Conservation (phyloP, 345 rosid genomes). For the Capsella bursapastoris region DNA sequence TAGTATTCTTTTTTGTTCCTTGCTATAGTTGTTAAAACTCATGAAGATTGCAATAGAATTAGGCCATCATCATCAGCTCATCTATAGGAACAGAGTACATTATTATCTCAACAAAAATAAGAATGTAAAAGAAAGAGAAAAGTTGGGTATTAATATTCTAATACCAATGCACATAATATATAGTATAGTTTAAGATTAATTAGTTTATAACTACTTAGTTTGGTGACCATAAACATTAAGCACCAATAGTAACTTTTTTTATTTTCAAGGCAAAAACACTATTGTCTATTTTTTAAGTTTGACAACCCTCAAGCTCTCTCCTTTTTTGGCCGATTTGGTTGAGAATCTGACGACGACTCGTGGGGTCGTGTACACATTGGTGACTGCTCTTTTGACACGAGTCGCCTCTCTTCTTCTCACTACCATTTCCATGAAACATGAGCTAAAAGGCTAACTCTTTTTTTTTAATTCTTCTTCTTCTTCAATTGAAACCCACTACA, state of each 20-base stretch:
- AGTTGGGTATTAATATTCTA: not conserved
- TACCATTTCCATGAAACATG: constrained; percentile 37
- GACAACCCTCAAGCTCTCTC: not conserved
- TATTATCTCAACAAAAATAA: not conserved
- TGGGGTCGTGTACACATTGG: constrained; percentile 44
- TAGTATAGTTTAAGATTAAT: not conserved
- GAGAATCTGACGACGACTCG: constrained; percentile 33
- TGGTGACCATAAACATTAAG: not conserved
- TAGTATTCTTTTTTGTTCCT: no score
- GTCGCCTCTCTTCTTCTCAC: constrained; percentile 31
- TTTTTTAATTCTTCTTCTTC: constrained; percentile 15
- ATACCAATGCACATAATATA: not conserved
- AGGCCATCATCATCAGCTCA: not conserved
- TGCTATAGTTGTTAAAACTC: constrained; percentile 7
- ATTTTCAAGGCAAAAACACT: constrained; percentile 9
- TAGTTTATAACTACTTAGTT: not conserved
- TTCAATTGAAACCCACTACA: constrained; percentile 52
- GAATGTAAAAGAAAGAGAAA: not conserved
- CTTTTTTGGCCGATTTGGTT: constrained; percentile 25
- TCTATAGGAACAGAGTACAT: not conserved
- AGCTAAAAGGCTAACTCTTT: constrained; percentile 39
- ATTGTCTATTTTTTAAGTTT: not conserved
- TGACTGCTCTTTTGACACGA: constrained; percentile 39
- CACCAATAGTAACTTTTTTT: constrained; percentile 32
- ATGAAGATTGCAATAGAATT: no score